Evolutionary conservation across 108 stramenopile species (phyloP), one percentile per base, ranked within the genome.

Genomic region (Aureococcus anophagefferens): DNA sequence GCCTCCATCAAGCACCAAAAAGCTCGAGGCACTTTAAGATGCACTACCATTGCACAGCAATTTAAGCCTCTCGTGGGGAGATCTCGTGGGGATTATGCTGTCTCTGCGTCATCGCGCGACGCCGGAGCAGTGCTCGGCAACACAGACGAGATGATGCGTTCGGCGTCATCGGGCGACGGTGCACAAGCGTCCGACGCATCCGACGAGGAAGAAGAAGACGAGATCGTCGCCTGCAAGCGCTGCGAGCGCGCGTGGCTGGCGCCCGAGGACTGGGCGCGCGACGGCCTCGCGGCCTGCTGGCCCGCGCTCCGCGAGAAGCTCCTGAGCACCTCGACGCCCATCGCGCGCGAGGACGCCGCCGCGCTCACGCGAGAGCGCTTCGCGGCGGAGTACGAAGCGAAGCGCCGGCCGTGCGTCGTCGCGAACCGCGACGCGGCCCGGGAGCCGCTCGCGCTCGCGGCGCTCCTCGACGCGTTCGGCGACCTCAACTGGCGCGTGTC

Each of bases 401-500:
- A 16, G 51, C 21, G 51, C 1, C 21, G 51, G 51, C 51, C 51
- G 51, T 59, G 51, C 51, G 51, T 59, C 25, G 51, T 59, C 21
- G 25, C 17, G 21, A 11, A 11, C 51, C 25, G 25, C 51, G 51
- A 59, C 21, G 25, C 17, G 51, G 17, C 25, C 17, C 13, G 17
- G 21, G 25, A 59, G 25, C 17, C 17, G 3, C 21, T 59, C 1
- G 3, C 51, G 7, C 21, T 87, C 72, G 70, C 79, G 17, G 76
- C 79, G 34, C 76, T 92, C 30, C 69, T 89, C 0, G 46, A 80
- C 33, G 72, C 80, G 31, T 92, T 83, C 79, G 86, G 85, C 36
- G 72, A 92, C 68, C 71, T 83, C 18, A 46, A 74, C 32, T 89
- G 85, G 81, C 73, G 91, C 30, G 88, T 89, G 73, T 88, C 86